Evolutionary conservation across 768 basidiomycete genomes (phyloP).

Genomic region (Neoboletus brunneissimus): DNA sequence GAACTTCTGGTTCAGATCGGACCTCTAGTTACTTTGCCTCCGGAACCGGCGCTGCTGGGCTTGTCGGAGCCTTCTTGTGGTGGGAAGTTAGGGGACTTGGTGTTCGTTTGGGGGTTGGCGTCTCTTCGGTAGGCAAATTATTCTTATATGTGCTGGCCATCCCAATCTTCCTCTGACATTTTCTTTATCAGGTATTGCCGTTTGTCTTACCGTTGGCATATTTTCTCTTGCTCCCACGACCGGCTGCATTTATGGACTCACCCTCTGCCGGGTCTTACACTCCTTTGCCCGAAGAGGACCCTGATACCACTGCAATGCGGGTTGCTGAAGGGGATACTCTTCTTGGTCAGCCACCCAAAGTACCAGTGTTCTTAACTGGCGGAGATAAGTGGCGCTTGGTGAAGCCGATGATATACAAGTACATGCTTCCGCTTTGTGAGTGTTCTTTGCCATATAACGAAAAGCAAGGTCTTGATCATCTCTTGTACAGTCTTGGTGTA

Average conservation of each 20-base stretch:
- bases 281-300: conserved; percentile 36
- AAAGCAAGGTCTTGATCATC: conserved; percentile 12
- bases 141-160: neutral
- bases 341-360: conserved; percentile 35
- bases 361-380: conserved; percentile 52
- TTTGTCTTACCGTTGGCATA: conserved; percentile 76
- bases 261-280: conserved; percentile 37
- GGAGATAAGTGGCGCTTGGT: conserved; percentile 81
- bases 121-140: conserved; percentile 63
- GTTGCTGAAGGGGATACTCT: conserved; percentile 32
- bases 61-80: conserved; percentile 92
- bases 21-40: conserved; percentile 80
- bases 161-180: neutral
- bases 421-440: conserved; percentile 93
- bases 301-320: conserved; percentile 14
- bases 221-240: conserved; percentile 70
- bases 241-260: conserved; percentile 46
- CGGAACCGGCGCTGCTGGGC: conserved; percentile 92
- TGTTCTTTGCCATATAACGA: conserved; percentile 10
- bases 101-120: conserved; percentile 75
- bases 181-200: conserved; percentile 64
- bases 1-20: neutral
- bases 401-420: conserved; percentile 72
- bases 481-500: conserved; percentile 52
- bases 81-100: conserved; percentile 88